Evolutionary conservation across 1,284 basidiomycete species (phyloP), one percentile per base, ranked within the genome.

Genomic region (Cryptococcus amylolentus): DNA sequence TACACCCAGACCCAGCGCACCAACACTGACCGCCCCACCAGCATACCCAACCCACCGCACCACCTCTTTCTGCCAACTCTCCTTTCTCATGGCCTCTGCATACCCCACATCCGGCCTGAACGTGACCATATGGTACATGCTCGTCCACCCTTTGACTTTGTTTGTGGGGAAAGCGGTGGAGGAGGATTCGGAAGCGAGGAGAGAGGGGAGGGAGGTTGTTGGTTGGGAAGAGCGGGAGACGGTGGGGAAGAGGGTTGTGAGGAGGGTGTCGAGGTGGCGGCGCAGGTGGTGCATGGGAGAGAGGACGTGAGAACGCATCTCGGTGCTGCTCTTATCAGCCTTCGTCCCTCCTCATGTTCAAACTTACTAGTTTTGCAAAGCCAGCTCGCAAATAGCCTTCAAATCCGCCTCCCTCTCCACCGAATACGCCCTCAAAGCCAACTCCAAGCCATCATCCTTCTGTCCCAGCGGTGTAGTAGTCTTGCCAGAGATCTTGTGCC

Each of bases 111-210:
- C 94, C 45, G 91, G 90, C 41, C 92, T 84, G 80, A 98, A 98
- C 40, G 95, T 97, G 63, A 96, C 89, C 92, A 98, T 95, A 37
- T 89, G 89, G 77, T 98, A 98, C 52, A 96, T 81, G 51, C 91
- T 89, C 56, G 91, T 82, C 95, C 95, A 98, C 38, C 88, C 89
- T 56, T 76, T 75, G 40, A 86, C 84, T 53, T 80, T 74, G 51
- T 74, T 62, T n/a, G 69, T 74, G 1, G 75, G 75, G 70, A 77
- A 78, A 9, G 72, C 70, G 18, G 65, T 60, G 42, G 63, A 61
- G 4, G 72, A 81, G 71, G 87, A 89, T 16, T 58, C 49, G 1
- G 40, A 38, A 4, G 84, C 78, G 31, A 35, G 31, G 49, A 80
- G 77, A 20, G 61, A 58, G 31, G 67, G 56, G 38, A 77, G 66